These are phyloP conservation scores for Macrocystidia cucumis DNA, from an alignment of 1,284 basidiomycete genomes.

Conservation along the genomic window DNA sequence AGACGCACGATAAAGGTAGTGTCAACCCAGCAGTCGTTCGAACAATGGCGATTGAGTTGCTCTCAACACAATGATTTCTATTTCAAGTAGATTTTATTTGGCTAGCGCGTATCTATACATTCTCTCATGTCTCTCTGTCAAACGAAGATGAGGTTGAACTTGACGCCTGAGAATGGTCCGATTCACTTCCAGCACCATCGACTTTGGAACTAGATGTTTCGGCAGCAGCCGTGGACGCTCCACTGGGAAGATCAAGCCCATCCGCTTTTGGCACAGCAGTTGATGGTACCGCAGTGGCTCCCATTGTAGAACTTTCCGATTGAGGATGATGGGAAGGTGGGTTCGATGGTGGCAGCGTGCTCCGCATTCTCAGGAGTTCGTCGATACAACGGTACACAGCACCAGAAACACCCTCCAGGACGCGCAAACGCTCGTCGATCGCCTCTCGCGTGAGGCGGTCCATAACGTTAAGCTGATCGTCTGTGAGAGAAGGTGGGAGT, in stretches of 20 bases:
- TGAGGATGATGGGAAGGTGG: slow-evolving; percentile 8
- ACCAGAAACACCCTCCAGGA: slow-evolving; percentile 68
- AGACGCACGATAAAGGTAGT: slow-evolving; percentile 45
- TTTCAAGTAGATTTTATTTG: no score
- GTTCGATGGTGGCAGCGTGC: slow-evolving; percentile 44
- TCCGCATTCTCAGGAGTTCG: slow-evolving; percentile 69
- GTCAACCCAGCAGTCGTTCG: slow-evolving; percentile 55
- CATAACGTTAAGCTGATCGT: slow-evolving; percentile 50
- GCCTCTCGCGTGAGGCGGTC: slow-evolving; percentile 67
- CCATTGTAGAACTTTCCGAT: slow-evolving; percentile 6
- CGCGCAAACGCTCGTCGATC: slow-evolving; percentile 74
- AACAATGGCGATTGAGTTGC: slow-evolving; percentile 35
- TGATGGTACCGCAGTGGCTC: slow-evolving; percentile 1
- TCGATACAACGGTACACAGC: slow-evolving; percentile 66
- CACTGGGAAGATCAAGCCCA: no score
- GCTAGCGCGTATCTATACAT: no score
- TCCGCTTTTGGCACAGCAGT: not conserved
- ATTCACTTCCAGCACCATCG: no score
- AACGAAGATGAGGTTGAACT: no score
- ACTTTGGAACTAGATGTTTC: no score
- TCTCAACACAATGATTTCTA: no score
- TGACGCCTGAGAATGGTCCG: no score
- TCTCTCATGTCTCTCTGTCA: no score
- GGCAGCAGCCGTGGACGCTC: no score
- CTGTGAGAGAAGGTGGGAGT: slow-evolving; percentile 44